Conservation (phyloP, 192 early-diverging fungal species). For the Rhizophagus clarus region DNA sequence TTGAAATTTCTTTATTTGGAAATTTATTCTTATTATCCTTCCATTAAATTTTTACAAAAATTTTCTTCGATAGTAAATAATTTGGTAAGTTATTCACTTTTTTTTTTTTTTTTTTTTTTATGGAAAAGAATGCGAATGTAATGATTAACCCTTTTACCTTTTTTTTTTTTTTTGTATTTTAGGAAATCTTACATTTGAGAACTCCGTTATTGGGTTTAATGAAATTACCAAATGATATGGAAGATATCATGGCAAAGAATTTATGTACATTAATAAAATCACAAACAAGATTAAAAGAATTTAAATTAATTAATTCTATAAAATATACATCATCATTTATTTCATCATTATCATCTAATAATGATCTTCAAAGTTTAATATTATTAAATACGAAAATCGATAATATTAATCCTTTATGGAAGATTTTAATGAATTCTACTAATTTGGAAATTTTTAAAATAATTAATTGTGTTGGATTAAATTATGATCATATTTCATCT, state of each 20-base stretch:
- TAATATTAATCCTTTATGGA: not conserved
- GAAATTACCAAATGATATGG: slow-evolving; percentile 1
- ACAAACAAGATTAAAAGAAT: not conserved
- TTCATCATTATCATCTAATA: not conserved
- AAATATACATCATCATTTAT: not conserved
- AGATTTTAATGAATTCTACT: not conserved
- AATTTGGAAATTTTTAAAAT: not conserved
- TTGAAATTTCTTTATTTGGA: not conserved
- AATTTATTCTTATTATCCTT: slow-evolving; percentile 1
- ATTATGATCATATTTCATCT: not conserved
- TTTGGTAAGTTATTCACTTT: not conserved
- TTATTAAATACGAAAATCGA: not conserved
- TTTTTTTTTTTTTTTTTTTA: not conserved
- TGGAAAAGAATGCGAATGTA: no score
- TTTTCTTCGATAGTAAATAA: not conserved
- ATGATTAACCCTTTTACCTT: no score
- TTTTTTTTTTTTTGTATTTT: not conserved
- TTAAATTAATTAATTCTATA: not conserved
- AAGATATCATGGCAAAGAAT: not conserved
- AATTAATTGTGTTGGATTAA: slow-evolving; percentile 1
- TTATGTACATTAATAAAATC: not conserved
- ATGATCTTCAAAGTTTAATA: not conserved
- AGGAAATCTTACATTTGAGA: not conserved
- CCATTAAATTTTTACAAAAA: not conserved
- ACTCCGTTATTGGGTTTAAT: not conserved